These are phyloP conservation scores for Globisporangium apiculatum DNA, from an alignment of 352 stramenopile species.

Conservation along the genomic window DNA sequence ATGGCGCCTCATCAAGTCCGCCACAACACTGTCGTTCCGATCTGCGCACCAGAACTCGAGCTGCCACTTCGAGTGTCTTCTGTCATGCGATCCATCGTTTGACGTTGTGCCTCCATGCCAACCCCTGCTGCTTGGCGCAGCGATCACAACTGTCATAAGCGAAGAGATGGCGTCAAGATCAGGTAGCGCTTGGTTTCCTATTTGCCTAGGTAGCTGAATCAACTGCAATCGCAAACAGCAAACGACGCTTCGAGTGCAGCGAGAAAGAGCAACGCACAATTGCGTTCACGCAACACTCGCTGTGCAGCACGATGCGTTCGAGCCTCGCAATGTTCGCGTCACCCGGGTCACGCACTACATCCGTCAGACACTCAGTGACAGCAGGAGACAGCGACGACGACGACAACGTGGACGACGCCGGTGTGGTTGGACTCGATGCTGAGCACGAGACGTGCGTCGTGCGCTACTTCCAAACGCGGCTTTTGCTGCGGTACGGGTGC, in stretches of 20 bases:
- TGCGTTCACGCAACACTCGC: too few species aligned
- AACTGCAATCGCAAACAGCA: too few species aligned
- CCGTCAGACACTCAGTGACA: neutral
- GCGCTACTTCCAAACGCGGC: constrained; percentile 26
- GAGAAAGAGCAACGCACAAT: neutral
- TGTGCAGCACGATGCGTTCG: constrained; percentile 3
- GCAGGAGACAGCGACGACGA: neutral
- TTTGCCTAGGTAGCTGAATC: too few species aligned
- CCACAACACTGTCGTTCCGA: too few species aligned
- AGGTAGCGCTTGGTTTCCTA: too few species aligned
- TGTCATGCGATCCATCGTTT: neutral
- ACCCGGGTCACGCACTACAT: neutral
- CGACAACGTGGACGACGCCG: neutral
- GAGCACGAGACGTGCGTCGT: constrained; percentile 25
- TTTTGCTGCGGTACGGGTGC: constrained; percentile 22
- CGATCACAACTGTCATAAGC: too few species aligned
- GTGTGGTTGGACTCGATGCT: constrained; percentile 1
- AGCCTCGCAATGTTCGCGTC: constrained; percentile 7
- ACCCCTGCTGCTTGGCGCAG: too few species aligned
- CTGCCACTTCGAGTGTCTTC: neutral
- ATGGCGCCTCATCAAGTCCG: too few species aligned
- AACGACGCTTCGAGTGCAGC: too few species aligned
- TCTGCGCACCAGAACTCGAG: too few species aligned
- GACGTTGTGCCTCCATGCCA: neutral
- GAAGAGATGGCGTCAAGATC: too few species aligned